A percentile compares a stretch with the other conserved stretches of the same genome.
Conservation (phyloP, 768 basidiomycete genomes). For the Sporobolomyces pararoseus region DNA sequence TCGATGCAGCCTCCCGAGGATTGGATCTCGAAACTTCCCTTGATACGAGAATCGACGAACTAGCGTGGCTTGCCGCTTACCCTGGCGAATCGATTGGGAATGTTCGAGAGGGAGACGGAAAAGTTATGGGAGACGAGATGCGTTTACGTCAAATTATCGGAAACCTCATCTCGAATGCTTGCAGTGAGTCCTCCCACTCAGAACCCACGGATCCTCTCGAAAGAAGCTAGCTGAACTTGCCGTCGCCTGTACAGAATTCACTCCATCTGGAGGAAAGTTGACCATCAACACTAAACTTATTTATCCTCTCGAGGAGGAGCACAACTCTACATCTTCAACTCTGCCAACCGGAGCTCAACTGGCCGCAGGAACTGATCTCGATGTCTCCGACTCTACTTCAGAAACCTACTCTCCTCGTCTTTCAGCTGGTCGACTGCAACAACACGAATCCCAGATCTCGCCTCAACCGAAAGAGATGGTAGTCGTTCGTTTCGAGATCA, state of each 20-base stretch:
- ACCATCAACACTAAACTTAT: constrained; percentile 45
- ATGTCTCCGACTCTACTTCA: neutral
- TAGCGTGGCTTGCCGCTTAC: constrained; percentile 42
- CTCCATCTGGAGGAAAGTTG: constrained; percentile 45
- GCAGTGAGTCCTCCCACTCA: constrained; percentile 23
- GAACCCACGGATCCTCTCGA: neutral
- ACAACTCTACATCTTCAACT: neutral
- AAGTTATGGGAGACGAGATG: constrained; percentile 50
- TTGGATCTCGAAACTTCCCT: constrained; percentile 46
- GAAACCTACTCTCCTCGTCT: constrained; percentile 21
- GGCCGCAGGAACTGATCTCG: neutral
- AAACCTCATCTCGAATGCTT: constrained; percentile 47
- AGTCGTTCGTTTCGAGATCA: constrained; percentile 53
- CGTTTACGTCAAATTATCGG: constrained; percentile 47
- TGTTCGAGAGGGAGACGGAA: constrained; percentile 39
- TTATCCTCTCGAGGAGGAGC: constrained; percentile 39
- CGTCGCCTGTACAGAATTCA: constrained; percentile 40
- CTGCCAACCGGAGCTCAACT: constrained; percentile 4
- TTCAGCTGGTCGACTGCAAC: constrained; percentile 14
- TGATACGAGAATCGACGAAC: constrained; percentile 46
- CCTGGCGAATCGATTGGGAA: constrained; percentile 17
- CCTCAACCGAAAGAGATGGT: constrained; percentile 42
- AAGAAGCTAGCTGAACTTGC: neutral
- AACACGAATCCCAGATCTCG: constrained; percentile 24
- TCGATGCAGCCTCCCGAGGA: constrained; percentile 44